Percentiles rank a stretch among this genome's conserved stretches.
Evolutionary conservation across 148 eudicot species (phyloP).

Genomic region (Drosera capensis): DNA sequence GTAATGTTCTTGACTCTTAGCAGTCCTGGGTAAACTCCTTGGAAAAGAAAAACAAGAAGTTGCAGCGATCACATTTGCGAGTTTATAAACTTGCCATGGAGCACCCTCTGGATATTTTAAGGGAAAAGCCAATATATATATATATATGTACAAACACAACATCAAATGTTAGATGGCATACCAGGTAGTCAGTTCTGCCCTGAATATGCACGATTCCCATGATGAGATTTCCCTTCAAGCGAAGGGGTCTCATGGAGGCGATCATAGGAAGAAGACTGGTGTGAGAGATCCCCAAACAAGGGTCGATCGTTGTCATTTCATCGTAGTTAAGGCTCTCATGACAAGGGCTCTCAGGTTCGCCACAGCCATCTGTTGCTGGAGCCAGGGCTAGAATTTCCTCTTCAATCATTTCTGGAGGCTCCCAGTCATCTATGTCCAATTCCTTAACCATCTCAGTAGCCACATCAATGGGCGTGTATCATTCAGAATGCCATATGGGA

Average conservation of each 20-base stretch:
- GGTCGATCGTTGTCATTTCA: slow-evolving; percentile 33
- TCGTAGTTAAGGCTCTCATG: slow-evolving; percentile 33
- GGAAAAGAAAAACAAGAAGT: too few species aligned
- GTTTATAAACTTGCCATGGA: too few species aligned
- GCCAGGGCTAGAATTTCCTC: slow-evolving; percentile 43
- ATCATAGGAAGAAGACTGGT: slow-evolving; percentile 25
- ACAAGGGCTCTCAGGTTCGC: slow-evolving; percentile 13
- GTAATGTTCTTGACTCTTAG: too few species aligned
- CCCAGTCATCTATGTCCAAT: slow-evolving; percentile 58
- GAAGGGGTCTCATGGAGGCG: slow-evolving; percentile 12
- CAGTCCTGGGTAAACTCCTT: too few species aligned
- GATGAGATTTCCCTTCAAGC: neutral
- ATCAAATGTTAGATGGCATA: neutral
- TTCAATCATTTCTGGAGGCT: slow-evolving; percentile 57
- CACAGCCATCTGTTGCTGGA: slow-evolving; percentile 31
- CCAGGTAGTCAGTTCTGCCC: neutral
- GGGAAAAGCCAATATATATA: too few species aligned
- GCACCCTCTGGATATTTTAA: too few species aligned
- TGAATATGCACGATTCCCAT: neutral
- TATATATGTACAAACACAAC: too few species aligned
- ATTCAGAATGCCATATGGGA: slow-evolving; percentile 39
- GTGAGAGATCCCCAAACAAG: slow-evolving; percentile 13
- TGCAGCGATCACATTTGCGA: too few species aligned
- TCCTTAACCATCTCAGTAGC: slow-evolving; percentile 79
- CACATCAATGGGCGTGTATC: slow-evolving; percentile 60